These are phyloP conservation scores for Saturnispora kantuleensis DNA, from an alignment of 805 yeast genomes.

Conservation along the genomic window DNA sequence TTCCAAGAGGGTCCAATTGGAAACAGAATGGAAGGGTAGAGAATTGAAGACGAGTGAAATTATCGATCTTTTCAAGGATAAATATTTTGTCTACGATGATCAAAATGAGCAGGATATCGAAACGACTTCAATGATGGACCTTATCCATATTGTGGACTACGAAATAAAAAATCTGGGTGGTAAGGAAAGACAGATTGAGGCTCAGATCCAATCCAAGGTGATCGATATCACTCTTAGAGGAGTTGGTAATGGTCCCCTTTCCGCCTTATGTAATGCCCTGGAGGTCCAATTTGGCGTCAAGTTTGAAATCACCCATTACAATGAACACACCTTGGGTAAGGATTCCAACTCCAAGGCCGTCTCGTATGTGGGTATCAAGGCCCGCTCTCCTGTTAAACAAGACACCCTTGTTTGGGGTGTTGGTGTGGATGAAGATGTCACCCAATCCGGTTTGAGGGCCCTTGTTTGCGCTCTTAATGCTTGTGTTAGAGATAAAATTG, in stretches of 20 bases:
- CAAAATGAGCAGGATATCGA: slow-evolving; percentile 16
- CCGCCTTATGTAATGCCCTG: slow-evolving; percentile 61
- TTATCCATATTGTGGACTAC: slow-evolving; percentile 21
- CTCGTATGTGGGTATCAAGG: slow-evolving; percentile 39
- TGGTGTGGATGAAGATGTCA: slow-evolving; percentile 47
- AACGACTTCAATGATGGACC: slow-evolving; percentile 11
- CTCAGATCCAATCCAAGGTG: slow-evolving; percentile 36
- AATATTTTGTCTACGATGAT: slow-evolving; percentile 33
- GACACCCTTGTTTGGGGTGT: slow-evolving; percentile 39
- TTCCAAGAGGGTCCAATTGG: slow-evolving; percentile 57
- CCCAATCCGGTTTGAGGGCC: slow-evolving; percentile 45
- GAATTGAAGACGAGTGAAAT: slow-evolving; percentile 61
- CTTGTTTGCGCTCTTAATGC: slow-evolving; percentile 38
- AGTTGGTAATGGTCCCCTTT: slow-evolving; percentile 74
- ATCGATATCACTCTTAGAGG: slow-evolving; percentile 35
- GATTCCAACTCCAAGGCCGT: slow-evolving; percentile 69
- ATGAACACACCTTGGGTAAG: slow-evolving; percentile 71
- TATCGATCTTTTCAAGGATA: slow-evolving; percentile 50
- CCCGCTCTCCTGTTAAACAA: slow-evolving; percentile 2
- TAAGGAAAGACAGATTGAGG: slow-evolving; percentile 35
- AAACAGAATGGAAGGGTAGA: slow-evolving; percentile 62
- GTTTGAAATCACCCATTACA: slow-evolving; percentile 58
- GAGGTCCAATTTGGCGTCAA: slow-evolving; percentile 36
- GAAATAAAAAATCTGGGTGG: slow-evolving; percentile 24
- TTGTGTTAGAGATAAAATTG: slow-evolving; percentile 18